Evolutionary conservation across 108 stramenopile genomes (phyloP), one percentile per base, ranked within the genome.

Genomic region (Fragilariopsis cylindrus): DNA sequence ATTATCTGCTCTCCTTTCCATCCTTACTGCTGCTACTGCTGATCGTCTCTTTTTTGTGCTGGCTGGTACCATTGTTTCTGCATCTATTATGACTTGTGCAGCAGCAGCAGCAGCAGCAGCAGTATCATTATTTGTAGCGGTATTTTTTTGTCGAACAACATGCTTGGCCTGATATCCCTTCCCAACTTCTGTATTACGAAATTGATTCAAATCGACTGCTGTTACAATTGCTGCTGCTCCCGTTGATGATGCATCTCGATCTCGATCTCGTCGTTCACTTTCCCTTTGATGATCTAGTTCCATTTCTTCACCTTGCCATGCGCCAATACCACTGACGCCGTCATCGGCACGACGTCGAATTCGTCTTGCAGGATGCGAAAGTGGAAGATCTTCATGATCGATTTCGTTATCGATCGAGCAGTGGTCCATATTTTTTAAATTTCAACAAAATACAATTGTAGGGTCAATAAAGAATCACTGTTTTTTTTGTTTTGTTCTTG

Each of bases 111-210:
- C 13, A 16, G 66, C 66, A n/a, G 46, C 48, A 30, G 67, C 1
- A 53, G 52, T n/a, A 53, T 12, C 52, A 53, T 12, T 53, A 53
- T 53, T 53, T 48, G 60, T 12, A 60, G 19, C 13, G 19, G 7
- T 54, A n/a, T 55, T 57, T 70, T 55, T 78, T 71, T 95, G 93
- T 30, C 93, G 81, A 15, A 95, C 78, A 1, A 95, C 93, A 82
- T 89, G 87, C 62, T 79, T 82, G 6, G 93, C 93, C 82, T 95
- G 90, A 69, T 95, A 95, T 45, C 93, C 93, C 70, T 78, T 79
- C 1, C 93, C 93, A 2, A 95, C 93, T 74, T 85, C 82, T 45
- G 66, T 69, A 69, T 95, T 95, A 68, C 81, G 88, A 71, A 95
- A 95, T 65, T 95, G 93, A 9, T 70, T 62, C 19, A 91, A 50